These are phyloP conservation scores for Chlorella sorokiniana DNA, from an alignment of 139 green algal genomes.

Conservation along the genomic window DNA sequence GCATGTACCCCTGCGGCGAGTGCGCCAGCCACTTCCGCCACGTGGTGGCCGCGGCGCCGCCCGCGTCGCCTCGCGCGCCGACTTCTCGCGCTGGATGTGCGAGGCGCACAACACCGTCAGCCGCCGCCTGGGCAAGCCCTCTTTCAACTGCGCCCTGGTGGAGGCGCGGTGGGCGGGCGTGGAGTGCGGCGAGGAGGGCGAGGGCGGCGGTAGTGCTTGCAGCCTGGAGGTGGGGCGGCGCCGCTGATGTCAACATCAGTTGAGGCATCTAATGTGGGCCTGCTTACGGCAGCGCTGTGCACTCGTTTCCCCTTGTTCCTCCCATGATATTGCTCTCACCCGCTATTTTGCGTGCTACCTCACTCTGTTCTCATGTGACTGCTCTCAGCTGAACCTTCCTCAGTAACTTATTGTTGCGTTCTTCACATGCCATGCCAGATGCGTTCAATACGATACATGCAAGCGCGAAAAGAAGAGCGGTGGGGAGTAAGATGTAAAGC, in stretches of 20 bases:
- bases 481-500: no score
- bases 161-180: constrained; percentile 71
- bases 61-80: constrained; percentile 20
- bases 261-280: not conserved
- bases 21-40: constrained; percentile 89
- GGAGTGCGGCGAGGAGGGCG: constrained; percentile 61
- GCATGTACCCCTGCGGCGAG: constrained; percentile 93
- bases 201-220: constrained; percentile 23
- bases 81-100: constrained; percentile 87
- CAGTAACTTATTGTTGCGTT: no score
- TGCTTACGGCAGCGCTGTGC: not conserved
- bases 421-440: no score
- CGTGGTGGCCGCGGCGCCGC: constrained; percentile 47
- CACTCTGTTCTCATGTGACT: not conserved
- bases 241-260: not conserved
- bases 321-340: not conserved
- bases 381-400: no score
- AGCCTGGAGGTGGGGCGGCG: constrained; percentile 29
- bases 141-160: constrained; percentile 85
- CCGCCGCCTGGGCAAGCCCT: constrained; percentile 74
- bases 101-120: constrained; percentile 87
- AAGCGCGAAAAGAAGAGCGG: no score
- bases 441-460: no score
- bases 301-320: not conserved
- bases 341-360: not conserved